A percentile compares a stretch with the other conserved stretches of the same genome.
phyloP scores from a whole-genome alignment of 2,329 filamentous ascomycete species.

The Coleophoma crateriformis region DNA sequence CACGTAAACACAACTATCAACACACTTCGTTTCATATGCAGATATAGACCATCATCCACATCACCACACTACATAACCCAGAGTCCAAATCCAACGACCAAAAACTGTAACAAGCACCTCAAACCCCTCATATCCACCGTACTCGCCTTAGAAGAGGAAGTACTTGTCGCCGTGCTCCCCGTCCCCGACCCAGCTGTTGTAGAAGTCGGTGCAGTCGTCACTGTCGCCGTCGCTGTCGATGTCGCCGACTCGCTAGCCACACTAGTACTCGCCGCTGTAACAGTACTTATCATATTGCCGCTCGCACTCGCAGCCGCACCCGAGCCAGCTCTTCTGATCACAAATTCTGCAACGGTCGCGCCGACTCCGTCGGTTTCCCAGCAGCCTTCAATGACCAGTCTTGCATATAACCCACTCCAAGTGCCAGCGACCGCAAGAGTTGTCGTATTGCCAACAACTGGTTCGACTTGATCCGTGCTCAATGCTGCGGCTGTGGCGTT shows the following conservation, averaged over 20 bases:
- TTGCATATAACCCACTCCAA: conserved; percentile 24
- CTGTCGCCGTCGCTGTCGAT: background rate
- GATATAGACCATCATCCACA: too few species aligned
- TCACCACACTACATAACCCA: too few species aligned
- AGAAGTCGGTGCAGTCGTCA: background rate
- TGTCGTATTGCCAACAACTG: conserved; percentile 24
- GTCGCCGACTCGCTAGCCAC: background rate
- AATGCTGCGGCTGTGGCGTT: conserved; percentile 6
- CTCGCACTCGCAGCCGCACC: background rate
- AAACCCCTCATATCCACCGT: too few species aligned
- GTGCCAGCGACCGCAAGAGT: conserved; percentile 15
- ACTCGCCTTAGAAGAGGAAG: too few species aligned
- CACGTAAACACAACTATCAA: too few species aligned
- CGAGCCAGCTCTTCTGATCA: conserved; percentile 20
- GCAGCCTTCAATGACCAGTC: conserved; percentile 42
- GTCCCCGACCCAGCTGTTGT: background rate
- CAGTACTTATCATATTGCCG: background rate
- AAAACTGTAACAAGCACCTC: too few species aligned
- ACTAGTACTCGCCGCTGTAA: background rate
- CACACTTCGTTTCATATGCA: too few species aligned
- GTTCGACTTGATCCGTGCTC: conserved; percentile 12
- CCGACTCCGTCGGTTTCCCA: conserved; percentile 34
- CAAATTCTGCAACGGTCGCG: conserved; percentile 48
- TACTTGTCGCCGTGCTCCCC: too few species aligned
- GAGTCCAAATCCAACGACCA: too few species aligned